These are phyloP conservation scores for Polyporus arcularius DNA, from an alignment of 768 basidiomycete genomes.

Conservation along the genomic window DNA sequence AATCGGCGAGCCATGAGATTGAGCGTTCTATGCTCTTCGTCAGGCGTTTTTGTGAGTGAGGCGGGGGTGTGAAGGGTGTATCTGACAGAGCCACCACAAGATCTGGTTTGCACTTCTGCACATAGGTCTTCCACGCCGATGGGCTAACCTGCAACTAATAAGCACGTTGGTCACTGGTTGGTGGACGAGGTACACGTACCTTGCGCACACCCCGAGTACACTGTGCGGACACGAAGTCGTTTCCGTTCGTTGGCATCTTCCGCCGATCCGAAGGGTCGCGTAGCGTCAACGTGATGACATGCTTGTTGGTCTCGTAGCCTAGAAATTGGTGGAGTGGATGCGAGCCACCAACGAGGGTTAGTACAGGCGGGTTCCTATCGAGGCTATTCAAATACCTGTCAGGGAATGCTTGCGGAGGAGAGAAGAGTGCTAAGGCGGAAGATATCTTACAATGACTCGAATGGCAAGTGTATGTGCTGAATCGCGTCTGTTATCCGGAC, in stretches of 20 bases:
- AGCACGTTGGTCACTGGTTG: background rate
- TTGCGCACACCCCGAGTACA: conserved; percentile 72
- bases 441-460: conserved; percentile 74
- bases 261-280: conserved; percentile 65
- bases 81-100: conserved; percentile 72
- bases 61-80: conserved; percentile 61
- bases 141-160: conserved; percentile 49
- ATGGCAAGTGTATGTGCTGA: conserved; percentile 68
- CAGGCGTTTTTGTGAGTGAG: conserved; percentile 76
- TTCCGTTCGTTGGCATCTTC: conserved; percentile 76
- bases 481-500: conserved; percentile 47
- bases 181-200: conserved; percentile 41
- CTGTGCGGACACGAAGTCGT: conserved; percentile 52
- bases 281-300: conserved; percentile 60
- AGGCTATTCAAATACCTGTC: conserved; percentile 42
- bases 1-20: conserved; percentile 57
- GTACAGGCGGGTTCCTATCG: conserved; percentile 66
- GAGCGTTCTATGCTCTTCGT: conserved; percentile 77
- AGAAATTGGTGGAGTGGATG: conserved; percentile 67
- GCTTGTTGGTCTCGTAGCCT: conserved; percentile 48
- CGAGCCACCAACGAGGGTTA: conserved; percentile 54
- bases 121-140: conserved; percentile 56
- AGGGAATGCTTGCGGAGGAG: background rate
- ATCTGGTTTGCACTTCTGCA: conserved; percentile 60
- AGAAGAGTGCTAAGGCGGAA: background rate